These are phyloP conservation scores for Mallotus japonicus DNA, from an alignment of 441 rosid species.

Conservation along the genomic window DNA sequence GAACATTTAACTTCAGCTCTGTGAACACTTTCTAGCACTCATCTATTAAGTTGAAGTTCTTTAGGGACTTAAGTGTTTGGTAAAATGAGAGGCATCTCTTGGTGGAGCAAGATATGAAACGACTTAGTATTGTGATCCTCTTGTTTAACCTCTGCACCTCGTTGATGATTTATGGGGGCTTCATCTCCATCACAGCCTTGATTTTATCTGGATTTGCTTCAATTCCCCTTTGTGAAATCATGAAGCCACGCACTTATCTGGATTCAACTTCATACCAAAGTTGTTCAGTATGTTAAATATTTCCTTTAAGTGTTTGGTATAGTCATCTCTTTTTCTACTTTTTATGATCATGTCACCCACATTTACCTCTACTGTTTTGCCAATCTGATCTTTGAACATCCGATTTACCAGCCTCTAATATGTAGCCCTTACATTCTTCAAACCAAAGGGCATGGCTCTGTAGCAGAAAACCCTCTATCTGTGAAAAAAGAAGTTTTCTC, in stretches of 20 bases:
- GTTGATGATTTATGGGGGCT: not conserved
- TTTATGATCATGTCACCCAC: not conserved
- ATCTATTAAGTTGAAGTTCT: too few relatives aligned
- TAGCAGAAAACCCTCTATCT: not conserved
- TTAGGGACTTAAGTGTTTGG: not conserved
- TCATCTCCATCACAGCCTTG: not conserved
- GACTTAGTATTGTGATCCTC: not conserved
- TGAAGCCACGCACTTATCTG: not conserved
- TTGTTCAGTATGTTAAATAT: too few relatives aligned
- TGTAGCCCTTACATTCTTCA: not conserved
- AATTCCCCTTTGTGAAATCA: not conserved
- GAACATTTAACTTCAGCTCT: too few relatives aligned
- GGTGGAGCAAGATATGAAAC: not conserved
- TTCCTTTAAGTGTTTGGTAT: too few relatives aligned
- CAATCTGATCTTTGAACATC: not conserved
- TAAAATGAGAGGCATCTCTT: not conserved
- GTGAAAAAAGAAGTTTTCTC: not conserved
- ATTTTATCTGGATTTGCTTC: not conserved
- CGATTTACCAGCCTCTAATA: not conserved
- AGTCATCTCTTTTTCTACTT: too few relatives aligned
- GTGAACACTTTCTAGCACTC: not conserved
- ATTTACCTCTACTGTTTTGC: not conserved
- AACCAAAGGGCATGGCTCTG: not conserved
- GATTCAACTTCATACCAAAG: not conserved
- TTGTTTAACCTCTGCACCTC: not conserved